These are phyloP conservation scores for Neurospora pannonica DNA, from an alignment of 495 filamentous ascomycete genomes.

Conservation along the genomic window DNA sequence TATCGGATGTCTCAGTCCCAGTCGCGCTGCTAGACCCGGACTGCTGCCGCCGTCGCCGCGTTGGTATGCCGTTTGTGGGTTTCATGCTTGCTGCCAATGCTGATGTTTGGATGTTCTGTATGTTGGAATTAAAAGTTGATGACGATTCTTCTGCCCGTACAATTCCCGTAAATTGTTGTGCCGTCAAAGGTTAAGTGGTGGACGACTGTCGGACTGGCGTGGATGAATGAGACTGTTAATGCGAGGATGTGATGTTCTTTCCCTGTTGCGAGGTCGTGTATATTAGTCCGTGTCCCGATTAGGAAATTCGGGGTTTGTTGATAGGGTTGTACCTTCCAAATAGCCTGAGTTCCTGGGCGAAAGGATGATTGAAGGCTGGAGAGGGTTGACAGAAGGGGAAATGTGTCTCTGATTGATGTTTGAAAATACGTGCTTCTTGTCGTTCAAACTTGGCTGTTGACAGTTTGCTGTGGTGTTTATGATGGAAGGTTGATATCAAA, in stretches of 20 bases:
- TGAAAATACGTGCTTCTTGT: neutral
- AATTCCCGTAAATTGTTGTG: neutral
- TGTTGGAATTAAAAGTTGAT: neutral
- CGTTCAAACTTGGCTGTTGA: neutral
- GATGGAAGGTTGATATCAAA: neutral
- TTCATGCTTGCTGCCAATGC: neutral
- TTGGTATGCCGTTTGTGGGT: slow-evolving; percentile 3
- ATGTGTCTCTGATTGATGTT: neutral
- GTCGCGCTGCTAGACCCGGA: neutral
- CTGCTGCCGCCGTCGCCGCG: neutral
- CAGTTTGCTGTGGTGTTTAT: neutral
- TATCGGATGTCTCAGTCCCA: slow-evolving; percentile 5
- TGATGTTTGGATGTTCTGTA: neutral
- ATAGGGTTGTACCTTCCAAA: neutral
- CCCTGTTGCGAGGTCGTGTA: neutral
- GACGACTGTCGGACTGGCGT: neutral
- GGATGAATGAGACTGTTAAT: neutral
- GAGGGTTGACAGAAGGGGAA: neutral
- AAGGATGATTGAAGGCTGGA: neutral
- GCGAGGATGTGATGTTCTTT: neutral
- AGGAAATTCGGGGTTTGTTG: neutral
- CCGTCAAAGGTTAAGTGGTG: neutral
- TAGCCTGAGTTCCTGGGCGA: neutral
- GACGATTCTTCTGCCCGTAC: neutral
- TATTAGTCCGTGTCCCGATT: neutral